Conservation (phyloP, 2,329 filamentous ascomycete species). For the Ophiocordyceps unilateralis region DNA sequence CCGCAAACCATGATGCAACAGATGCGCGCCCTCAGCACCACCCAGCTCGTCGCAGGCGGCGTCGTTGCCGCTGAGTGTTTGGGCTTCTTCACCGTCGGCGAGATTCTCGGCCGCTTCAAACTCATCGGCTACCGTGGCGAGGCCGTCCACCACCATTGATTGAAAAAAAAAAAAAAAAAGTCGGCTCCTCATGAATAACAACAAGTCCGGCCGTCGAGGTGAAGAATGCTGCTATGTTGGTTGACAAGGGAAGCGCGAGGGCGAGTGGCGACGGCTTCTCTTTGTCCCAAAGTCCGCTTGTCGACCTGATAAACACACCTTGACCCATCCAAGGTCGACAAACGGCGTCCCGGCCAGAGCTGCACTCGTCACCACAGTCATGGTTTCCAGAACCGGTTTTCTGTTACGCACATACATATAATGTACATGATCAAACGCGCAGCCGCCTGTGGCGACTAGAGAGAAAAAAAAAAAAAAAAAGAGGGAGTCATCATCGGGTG, state of each 20-base stretch:
- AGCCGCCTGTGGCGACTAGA: neutral
- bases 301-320: too few species aligned
- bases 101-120: conserved; percentile 95
- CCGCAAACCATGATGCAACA: conserved; percentile 36
- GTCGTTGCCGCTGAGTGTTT: conserved; percentile 74
- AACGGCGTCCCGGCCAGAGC: too few species aligned
- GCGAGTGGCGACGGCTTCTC: too few species aligned
- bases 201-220: too few species aligned
- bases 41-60: conserved; percentile 55
- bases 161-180: neutral
- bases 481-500: neutral
- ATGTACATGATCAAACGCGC: neutral
- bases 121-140: conserved; percentile 79
- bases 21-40: conserved; percentile 51
- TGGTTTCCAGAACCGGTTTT: too few species aligned
- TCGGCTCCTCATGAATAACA: too few species aligned
- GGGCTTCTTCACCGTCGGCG: conserved; percentile 94
- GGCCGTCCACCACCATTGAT: conserved; percentile 42
- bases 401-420: neutral
- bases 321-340: too few species aligned
- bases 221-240: too few species aligned
- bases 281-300: too few species aligned
- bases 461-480: neutral
- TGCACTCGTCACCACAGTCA: too few species aligned
- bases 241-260: too few species aligned